Base-by-base conservation (phyloP, 345 rosid species). In the Nasturtium officinale region DNA sequence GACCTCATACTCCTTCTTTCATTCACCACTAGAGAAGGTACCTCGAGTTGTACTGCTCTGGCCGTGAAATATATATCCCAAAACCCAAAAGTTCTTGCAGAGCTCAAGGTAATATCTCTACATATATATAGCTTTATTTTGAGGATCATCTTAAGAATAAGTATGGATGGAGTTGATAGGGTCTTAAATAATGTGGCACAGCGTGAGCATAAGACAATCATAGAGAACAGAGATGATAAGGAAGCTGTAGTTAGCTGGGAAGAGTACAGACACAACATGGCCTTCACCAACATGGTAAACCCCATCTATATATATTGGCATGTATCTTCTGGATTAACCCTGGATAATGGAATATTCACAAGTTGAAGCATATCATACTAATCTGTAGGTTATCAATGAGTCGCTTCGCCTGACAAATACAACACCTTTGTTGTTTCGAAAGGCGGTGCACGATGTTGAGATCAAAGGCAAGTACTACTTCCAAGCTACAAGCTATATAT, bases 201-300 rank as follows among this genome's bases (percentile, higher is more conserved):
- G 40, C 30, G 32, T 52, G 75, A 71, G 59, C 67, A 71, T 60
- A 13, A 78, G 42, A 63, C 28, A 9, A 71, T 85, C 5, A 1
- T 76, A 1, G 37, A 29, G 18, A 67, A 37, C 5, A 59, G 81
- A 38, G 52, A 18, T 0, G 32, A 65, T 8, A 58, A 65, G 3
- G 62, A 67, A 11, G 46, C 58, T 3, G 73, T 51, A 55, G 17
- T 82, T 17, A 75, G 71, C 0, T 82, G 84, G 85, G 75, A 78
- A 20, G 84, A 82, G 45, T 84, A 84, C 26, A 82, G 78, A 67
- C 40, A 53, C 40, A 65, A 82, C 7, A 82, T 84, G 85, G 76
- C 61, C 54, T 80, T 78, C 55, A 84, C 85, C 3, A 79, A 65
- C 47, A 77, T 75, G 80, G 87, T 81, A 35, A 33, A 6, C 5